Conservation (phyloP, 2,329 filamentous ascomycete genomes). For the Pseudocercospora fijiensis region DNA sequence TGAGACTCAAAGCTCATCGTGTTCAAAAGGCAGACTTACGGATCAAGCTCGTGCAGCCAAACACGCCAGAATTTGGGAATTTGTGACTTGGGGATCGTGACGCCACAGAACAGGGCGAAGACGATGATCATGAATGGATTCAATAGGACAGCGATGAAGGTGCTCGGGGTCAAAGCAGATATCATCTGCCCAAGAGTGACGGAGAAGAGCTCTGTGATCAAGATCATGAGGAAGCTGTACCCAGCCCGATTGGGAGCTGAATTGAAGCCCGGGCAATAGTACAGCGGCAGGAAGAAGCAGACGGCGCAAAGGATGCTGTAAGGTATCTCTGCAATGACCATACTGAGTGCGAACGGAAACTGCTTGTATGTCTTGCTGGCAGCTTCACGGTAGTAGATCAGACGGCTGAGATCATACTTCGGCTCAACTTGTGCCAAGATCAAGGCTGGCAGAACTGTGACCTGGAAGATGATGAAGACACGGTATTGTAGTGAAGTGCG, state of each 20-base stretch:
- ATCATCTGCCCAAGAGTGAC: slow-evolving; percentile 77
- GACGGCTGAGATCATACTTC: slow-evolving; percentile 75
- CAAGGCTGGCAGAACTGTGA: slow-evolving; percentile 77
- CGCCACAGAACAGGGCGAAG: slow-evolving; percentile 83
- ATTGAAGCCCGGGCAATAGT: slow-evolving; percentile 79
- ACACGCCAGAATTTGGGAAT: slow-evolving; percentile 76
- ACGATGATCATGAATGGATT: slow-evolving; percentile 82
- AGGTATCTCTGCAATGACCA: slow-evolving; percentile 80
- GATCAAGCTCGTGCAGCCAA: slow-evolving; percentile 81
- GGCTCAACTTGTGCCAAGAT: slow-evolving; percentile 82
- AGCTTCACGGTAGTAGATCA: slow-evolving; percentile 83
- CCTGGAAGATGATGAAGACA: slow-evolving; percentile 87
- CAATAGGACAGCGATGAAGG: slow-evolving; percentile 75
- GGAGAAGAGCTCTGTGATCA: slow-evolving; percentile 81
- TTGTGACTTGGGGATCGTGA: slow-evolving; percentile 73
- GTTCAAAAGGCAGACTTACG: slow-evolving; percentile 37
- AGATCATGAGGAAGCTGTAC: slow-evolving; percentile 82
- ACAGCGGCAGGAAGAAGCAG: slow-evolving; percentile 76
- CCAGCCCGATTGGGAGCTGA: slow-evolving; percentile 64
- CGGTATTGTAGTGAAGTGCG: slow-evolving; percentile 77
- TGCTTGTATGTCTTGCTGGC: slow-evolving; percentile 83
- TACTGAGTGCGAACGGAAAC: slow-evolving; percentile 72
- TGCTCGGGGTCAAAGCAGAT: slow-evolving; percentile 72
- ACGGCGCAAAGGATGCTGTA: slow-evolving; percentile 80
- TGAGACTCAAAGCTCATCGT: neutral